Conservation (phyloP, 192 early-diverging fungal species). For the Podila clonocystis region DNA sequence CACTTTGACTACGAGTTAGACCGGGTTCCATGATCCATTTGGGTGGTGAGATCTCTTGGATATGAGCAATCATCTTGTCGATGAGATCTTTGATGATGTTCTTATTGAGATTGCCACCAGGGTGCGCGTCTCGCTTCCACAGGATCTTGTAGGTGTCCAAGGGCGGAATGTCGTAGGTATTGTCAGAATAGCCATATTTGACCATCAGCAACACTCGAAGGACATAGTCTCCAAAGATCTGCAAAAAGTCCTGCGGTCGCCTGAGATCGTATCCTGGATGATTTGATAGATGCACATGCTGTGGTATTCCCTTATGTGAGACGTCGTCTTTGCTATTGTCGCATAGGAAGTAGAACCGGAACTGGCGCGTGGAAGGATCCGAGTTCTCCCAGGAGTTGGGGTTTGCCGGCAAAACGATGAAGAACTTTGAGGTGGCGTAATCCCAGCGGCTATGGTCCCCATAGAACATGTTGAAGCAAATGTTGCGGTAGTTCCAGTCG, state of each 20-base stretch:
- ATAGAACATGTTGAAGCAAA: neutral
- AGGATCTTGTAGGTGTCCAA: neutral
- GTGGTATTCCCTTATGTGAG: neutral
- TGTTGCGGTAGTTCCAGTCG: neutral
- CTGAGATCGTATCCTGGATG: neutral
- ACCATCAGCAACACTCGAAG: neutral
- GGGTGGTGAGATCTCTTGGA: neutral
- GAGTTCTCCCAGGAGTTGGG: neutral
- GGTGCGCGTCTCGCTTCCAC: neutral
- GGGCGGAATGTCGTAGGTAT: neutral
- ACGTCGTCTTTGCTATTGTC: neutral
- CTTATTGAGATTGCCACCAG: neutral
- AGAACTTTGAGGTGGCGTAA: neutral
- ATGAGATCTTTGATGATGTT: neutral
- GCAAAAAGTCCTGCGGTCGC: neutral
- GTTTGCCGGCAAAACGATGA: neutral
- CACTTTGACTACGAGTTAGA: too few species aligned
- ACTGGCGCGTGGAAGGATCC: neutral
- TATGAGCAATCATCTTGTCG: neutral
- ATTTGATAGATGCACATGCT: neutral
- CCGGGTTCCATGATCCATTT: neutral
- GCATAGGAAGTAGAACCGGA: neutral
- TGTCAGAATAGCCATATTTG: neutral
- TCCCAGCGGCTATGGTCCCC: neutral
- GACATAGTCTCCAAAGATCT: neutral